Evolutionary conservation across 129 eudicot species (phyloP), one percentile per base, ranked within the genome.

Genomic region (Calendula officinalis): DNA sequence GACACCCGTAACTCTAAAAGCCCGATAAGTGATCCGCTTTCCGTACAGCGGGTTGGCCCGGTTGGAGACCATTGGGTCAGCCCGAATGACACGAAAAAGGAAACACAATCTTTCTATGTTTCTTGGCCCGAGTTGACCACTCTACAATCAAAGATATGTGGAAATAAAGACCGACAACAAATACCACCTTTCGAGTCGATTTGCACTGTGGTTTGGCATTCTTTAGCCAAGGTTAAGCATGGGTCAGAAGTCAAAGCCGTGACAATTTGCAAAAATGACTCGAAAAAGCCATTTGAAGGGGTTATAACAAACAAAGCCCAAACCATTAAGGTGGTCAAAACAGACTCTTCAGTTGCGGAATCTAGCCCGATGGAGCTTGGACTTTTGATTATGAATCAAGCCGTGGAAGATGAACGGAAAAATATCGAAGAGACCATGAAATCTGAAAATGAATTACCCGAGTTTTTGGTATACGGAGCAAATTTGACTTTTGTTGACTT

Each of bases 401-500:
- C 46, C 0, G 27, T 45, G 6, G 87, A n/a, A n/a, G n/a, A 91
- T 39, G 94, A 84, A 66, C 42, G 71, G 5, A 64, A 15, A 7
- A 82, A 51, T 17, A 80, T 91, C 4, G 80, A 71, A 36, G 79
- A 84, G n/a, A 67, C 72, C 3, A 61, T 87, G 67, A 84, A 74
- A 56, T 56, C 43, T 0, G 84, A 75, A 0, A 35, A 67, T 4
- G 90, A 84, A 4, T 16, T 71, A 15, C 32, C 79, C 0, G 88
- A 87, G 63, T 69, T 71, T 60, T 16, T 87, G 32, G 52, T 91
- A 7, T 91, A 91, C 22, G 96, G 98, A 6, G 81, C 84, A 1
- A 91, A 84, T 78, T 62, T 84, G 74, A 91, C 98, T 16, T 84
- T 91, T 36, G 84, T 87, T 40, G 64, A 81, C 68, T 48, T 80